Percentiles rank a stretch among this genome's conserved stretches.
phyloP scores from a whole-genome alignment of 164 flowering plant species.

The Piper betle region DNA sequence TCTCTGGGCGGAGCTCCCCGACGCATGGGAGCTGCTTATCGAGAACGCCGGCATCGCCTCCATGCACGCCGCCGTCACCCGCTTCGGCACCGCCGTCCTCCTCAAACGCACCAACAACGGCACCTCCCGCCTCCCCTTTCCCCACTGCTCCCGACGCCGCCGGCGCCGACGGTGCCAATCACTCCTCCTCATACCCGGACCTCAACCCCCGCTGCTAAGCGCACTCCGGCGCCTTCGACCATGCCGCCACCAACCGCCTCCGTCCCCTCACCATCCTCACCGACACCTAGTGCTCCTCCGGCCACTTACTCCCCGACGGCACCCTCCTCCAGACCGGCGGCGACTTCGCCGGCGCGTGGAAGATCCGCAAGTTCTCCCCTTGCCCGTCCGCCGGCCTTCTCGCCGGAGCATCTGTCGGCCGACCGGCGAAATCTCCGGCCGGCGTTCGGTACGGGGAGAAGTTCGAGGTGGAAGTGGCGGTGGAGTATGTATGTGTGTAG shows the following conservation, averaged over 20 bases:
- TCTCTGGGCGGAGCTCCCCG: constrained; percentile 42
- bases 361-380: constrained; percentile 39
- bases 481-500: no score
- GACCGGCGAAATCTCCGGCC: constrained; percentile 50
- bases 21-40: constrained; percentile 68
- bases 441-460: constrained; percentile 36
- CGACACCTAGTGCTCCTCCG: constrained; percentile 99
- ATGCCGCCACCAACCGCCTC: constrained; percentile 30
- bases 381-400: constrained; percentile 46
- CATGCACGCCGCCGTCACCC: constrained; percentile 94
- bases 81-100: constrained; percentile 67
- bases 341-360: constrained; percentile 41
- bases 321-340: constrained; percentile 86
- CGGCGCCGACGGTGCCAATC: constrained; percentile 16
- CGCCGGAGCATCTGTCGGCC: constrained; percentile 62
- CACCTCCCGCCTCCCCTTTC: constrained; percentile 41
- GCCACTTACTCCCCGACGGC: constrained; percentile 81
- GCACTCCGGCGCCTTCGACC: constrained; percentile 62
- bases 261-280: constrained; percentile 73
- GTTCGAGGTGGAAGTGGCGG: constrained; percentile 39
- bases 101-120: constrained; percentile 91
- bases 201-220: constrained; percentile 65
- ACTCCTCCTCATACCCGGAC: constrained; percentile 11
- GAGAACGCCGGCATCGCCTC: constrained; percentile 71
- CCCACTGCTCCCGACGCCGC: constrained; percentile 35